Percentiles rank a stretch among this genome's conserved stretches.
Evolutionary conservation across 2,329 filamentous ascomycete species (phyloP).

Genomic region (Chlorencoelia australis): DNA sequence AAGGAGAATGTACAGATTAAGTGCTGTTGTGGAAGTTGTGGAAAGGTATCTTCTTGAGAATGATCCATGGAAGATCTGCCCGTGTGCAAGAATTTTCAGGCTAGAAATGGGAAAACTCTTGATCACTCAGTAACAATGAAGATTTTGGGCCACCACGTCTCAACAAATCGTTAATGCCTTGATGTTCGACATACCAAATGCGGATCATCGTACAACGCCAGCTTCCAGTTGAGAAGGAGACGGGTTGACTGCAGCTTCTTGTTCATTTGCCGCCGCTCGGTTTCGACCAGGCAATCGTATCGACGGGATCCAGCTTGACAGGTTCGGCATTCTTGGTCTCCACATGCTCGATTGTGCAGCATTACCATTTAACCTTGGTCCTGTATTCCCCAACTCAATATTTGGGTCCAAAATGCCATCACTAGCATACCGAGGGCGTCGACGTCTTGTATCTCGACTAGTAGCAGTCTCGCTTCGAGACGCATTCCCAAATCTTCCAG

Average conservation of each 20-base stretch:
- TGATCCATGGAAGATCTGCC: too few species aligned
- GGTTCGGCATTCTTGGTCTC: conserved; percentile 18
- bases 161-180: too few species aligned
- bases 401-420: too few species aligned
- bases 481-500: conserved; percentile 14
- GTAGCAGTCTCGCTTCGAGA: conserved; percentile 1
- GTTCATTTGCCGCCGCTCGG: conserved; percentile 8
- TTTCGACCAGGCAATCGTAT: conserved; percentile 17
- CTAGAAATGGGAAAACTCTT: too few species aligned
- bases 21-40: too few species aligned
- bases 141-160: too few species aligned
- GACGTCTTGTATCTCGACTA: neutral
- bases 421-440: conserved; percentile 4
- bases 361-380: conserved; percentile 2
- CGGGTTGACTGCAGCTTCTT: conserved; percentile 8
- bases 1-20: too few species aligned
- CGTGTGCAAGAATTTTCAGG: too few species aligned
- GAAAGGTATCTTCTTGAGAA: too few species aligned
- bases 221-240: conserved; percentile 28
- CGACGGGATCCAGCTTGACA: conserved; percentile 20
- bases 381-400: too few species aligned
- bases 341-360: conserved; percentile 14
- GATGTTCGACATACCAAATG: too few species aligned
- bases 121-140: too few species aligned
- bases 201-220: conserved; percentile 21